phyloP scores from a whole-genome alignment of 75 land plant genomes.

The Picea glauca region DNA sequence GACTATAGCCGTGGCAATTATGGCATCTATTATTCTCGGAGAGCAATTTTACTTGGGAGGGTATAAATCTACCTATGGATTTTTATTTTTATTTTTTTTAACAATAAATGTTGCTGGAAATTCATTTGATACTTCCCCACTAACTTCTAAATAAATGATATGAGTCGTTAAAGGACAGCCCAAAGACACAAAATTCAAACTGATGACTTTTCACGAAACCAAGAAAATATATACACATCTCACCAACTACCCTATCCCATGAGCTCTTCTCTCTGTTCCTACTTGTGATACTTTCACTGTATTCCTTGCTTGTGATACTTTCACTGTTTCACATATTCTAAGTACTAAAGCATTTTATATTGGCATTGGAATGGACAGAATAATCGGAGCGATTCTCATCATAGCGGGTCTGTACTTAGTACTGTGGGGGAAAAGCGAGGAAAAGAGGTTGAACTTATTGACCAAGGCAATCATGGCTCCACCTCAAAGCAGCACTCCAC shows the following conservation, averaged over 20 bases:
- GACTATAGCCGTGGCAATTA: conserved; percentile 56
- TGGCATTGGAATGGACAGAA: conserved; percentile 21
- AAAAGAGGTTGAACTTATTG: conserved; percentile 15
- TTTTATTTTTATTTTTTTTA: background rate
- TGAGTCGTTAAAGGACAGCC: too few species aligned
- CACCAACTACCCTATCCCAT: too few species aligned
- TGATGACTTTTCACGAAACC: too few species aligned
- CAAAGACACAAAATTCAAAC: too few species aligned
- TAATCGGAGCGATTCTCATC: conserved; percentile 56
- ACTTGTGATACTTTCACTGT: too few species aligned
- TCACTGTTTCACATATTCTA: too few species aligned
- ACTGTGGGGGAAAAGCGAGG: conserved; percentile 65
- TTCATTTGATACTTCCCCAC: background rate
- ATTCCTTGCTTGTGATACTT: too few species aligned
- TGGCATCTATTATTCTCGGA: conserved; percentile 50
- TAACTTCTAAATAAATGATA: too few species aligned
- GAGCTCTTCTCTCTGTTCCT: too few species aligned
- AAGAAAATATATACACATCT: too few species aligned
- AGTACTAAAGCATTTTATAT: too few species aligned
- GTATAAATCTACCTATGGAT: conserved; percentile 19
- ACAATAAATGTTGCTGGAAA: background rate
- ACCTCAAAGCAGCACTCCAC: background rate
- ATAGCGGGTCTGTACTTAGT: conserved; percentile 60
- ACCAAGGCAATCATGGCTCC: background rate
- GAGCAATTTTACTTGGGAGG: conserved; percentile 62